These are phyloP conservation scores for Gynostemma pentaphyllum DNA, from an alignment of 306 rosid genomes.

Conservation along the genomic window DNA sequence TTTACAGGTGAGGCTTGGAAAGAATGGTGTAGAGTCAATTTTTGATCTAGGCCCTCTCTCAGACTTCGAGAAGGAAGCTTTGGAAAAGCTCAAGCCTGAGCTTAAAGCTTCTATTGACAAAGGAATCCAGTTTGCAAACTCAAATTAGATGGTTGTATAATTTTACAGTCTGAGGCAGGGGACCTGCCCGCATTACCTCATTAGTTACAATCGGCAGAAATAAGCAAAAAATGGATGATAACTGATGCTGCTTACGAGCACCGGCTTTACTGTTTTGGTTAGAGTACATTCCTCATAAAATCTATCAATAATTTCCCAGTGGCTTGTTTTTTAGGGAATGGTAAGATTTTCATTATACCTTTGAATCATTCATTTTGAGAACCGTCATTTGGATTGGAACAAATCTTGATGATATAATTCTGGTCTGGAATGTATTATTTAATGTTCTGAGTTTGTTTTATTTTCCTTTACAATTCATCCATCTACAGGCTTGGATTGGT, in stretches of 20 bases:
- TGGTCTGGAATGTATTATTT: background rate
- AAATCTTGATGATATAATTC: background rate
- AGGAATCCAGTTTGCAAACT: slow-evolving; percentile 73
- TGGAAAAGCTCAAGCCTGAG: slow-evolving; percentile 66
- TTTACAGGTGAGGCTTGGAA: slow-evolving; percentile 79
- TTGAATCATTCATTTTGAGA: background rate
- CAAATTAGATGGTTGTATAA: slow-evolving; percentile 25
- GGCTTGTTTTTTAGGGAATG: slow-evolving; percentile 8
- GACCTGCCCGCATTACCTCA: slow-evolving; percentile 12
- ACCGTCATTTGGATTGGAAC: background rate
- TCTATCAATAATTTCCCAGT: slow-evolving; percentile 25
- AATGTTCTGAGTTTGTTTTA: background rate
- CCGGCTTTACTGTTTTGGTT: slow-evolving; percentile 22
- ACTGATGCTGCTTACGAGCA: slow-evolving; percentile 25
- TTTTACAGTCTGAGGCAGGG: slow-evolving; percentile 8
- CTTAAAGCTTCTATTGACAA: slow-evolving; percentile 77
- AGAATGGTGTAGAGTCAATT: slow-evolving; percentile 80
- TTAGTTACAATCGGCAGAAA: no score
- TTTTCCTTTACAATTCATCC: no score
- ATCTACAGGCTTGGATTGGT: no score
- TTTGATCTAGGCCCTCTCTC: slow-evolving; percentile 69
- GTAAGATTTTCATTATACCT: background rate
- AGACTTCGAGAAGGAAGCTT: slow-evolving; percentile 65
- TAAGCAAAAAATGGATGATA: no score
- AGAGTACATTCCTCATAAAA: slow-evolving; percentile 11